Conservation (phyloP, 257 asterid genomes). For the Solanum bulbocastanum region DNA sequence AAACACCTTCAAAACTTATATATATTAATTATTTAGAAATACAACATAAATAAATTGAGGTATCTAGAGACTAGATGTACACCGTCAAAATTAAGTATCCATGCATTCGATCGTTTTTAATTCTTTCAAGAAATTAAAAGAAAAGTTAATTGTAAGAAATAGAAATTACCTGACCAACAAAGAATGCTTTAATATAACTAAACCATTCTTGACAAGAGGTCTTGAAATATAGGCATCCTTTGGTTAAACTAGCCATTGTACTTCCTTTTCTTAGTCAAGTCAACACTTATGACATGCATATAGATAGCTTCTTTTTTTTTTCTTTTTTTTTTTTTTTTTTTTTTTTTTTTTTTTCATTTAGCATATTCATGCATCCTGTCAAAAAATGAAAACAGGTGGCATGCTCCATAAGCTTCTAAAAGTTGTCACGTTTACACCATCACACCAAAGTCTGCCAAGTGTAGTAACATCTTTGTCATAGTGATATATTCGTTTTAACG, state of each 20-base stretch:
- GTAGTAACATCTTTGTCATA: not conserved
- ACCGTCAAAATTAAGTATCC: no score
- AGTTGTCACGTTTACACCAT: not conserved
- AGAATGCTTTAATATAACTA: conserved; percentile 14
- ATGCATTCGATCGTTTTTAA: no score
- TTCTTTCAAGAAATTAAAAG: no score
- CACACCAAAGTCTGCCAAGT: not conserved
- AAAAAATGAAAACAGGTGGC: not conserved
- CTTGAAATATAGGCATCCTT: conserved; percentile 4
- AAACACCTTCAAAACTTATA: not conserved
- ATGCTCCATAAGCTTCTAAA: not conserved
- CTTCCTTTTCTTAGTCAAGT: not conserved
- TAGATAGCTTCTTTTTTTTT: no score
- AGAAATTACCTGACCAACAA: conserved; percentile 15
- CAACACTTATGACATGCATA: no score
- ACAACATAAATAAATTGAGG: no score
- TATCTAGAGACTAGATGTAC: no score
- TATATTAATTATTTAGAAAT: no score
- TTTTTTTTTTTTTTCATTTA: not conserved
- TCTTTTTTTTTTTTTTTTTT: not conserved
- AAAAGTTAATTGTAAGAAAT: not conserved
- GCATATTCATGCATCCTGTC: not conserved
- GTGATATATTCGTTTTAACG: no score
- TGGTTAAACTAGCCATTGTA: conserved; percentile 9
- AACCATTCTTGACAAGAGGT: conserved; percentile 14